Evolutionary conservation across 768 basidiomycete genomes (phyloP).

Genomic region (Lactifluus subvellereus): DNA sequence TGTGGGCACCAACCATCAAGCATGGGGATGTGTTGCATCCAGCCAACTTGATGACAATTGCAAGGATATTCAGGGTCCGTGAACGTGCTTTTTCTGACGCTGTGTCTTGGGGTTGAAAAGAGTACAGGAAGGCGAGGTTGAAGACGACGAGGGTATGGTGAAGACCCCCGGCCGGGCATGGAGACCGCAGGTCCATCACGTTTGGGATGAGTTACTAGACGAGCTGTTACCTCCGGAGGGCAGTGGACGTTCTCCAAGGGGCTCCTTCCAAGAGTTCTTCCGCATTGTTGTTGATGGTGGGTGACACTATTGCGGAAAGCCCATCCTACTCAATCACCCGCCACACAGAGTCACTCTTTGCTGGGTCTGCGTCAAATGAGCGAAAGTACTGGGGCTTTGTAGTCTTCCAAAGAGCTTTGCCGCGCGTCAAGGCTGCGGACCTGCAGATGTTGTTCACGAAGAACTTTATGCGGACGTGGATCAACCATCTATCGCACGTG

Average conservation of each 20-base stretch:
- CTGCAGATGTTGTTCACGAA: conserved; percentile 88
- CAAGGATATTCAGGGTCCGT: conserved; percentile 72
- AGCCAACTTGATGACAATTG: conserved; percentile 67
- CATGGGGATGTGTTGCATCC: conserved; percentile 59
- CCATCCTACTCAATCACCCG: conserved; percentile 8
- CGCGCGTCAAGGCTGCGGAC: conserved; percentile 54
- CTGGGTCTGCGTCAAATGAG: conserved; percentile 74
- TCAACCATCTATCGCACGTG: conserved; percentile 84
- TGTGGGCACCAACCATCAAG: conserved; percentile 73
- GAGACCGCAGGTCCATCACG: conserved; percentile 90
- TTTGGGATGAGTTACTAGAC: conserved; percentile 82
- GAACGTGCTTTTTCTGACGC: neutral
- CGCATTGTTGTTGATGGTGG: conserved; percentile 84
- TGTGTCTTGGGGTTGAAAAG: neutral
- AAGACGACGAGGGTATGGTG: conserved; percentile 45
- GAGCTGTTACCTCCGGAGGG: conserved; percentile 52
- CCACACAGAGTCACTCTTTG: conserved; percentile 74
- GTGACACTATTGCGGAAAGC: conserved; percentile 22
- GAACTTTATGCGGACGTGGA: conserved; percentile 96
- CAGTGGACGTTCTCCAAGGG: conserved; percentile 36
- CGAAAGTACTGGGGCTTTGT: conserved; percentile 97
- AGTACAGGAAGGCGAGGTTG: conserved; percentile 35
- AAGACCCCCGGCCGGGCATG: conserved; percentile 55
- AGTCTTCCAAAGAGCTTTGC: conserved; percentile 75
- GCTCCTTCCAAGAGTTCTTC: conserved; percentile 88